These are phyloP conservation scores for Lipomyces kockii DNA, from an alignment of 805 yeast genomes.

Conservation along the genomic window DNA sequence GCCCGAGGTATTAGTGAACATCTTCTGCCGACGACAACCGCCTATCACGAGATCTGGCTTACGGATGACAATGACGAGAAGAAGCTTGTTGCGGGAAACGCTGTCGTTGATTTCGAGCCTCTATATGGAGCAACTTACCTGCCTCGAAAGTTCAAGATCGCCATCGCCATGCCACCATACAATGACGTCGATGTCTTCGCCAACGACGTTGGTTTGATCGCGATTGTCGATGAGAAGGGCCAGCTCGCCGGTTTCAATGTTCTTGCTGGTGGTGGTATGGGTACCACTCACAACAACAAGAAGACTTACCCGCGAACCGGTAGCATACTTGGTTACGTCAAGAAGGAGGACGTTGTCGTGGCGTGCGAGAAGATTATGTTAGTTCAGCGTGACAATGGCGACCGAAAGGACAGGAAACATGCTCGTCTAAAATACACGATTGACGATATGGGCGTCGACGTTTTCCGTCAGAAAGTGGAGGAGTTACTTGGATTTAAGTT, in stretches of 20 bases:
- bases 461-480: constrained; percentile 78
- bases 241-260: constrained; percentile 79
- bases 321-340: constrained; percentile 77
- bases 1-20: constrained; percentile 76
- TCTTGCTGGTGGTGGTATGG: constrained; percentile 98
- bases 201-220: constrained; percentile 90
- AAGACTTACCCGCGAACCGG: constrained; percentile 97
- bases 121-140: constrained; percentile 82
- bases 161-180: constrained; percentile 92
- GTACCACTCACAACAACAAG: constrained; percentile 93
- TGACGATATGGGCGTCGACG: constrained; percentile 90
- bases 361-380: constrained; percentile 92
- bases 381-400: constrained; percentile 94
- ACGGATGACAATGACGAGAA: constrained; percentile 75
- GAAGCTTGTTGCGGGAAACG: constrained; percentile 83
- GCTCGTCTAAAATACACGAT: constrained; percentile 97
- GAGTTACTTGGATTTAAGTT: constrained; percentile 78
- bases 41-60: constrained; percentile 96
- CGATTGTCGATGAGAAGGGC: constrained; percentile 65
- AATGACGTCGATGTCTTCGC: constrained; percentile 97
- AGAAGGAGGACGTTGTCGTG: constrained; percentile 66
- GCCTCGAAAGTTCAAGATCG: constrained; percentile 95
- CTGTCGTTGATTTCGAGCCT: constrained; percentile 83
- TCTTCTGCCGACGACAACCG: constrained; percentile 87
- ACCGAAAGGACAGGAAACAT: constrained; percentile 93